Conservation (phyloP, 805 yeast species). For the Yarrowia alimentaria region DNA sequence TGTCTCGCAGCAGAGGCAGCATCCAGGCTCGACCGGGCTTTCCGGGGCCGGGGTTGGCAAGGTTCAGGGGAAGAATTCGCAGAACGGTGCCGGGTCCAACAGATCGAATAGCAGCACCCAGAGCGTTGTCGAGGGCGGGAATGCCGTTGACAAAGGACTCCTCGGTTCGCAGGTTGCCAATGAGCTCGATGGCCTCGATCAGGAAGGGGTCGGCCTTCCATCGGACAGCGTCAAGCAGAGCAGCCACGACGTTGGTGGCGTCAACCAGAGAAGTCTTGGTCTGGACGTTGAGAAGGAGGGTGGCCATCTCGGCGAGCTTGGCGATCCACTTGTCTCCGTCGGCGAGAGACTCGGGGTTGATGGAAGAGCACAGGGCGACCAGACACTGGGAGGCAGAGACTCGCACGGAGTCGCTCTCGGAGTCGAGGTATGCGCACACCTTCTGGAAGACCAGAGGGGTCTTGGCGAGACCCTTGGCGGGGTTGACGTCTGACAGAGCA, state of each 20-base stretch:
- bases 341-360: conserved; percentile 58
- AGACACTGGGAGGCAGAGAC: conserved; percentile 83
- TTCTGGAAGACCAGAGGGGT: conserved; percentile 56
- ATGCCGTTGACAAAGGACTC: conserved; percentile 66
- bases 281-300: conserved; percentile 65
- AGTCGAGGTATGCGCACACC: conserved; percentile 62
- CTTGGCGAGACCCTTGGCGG: conserved; percentile 52
- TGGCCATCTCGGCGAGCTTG: conserved; percentile 53
- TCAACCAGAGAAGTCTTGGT: conserved; percentile 76
- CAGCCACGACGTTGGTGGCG: conserved; percentile 64
- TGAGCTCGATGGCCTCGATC: conserved; percentile 59
- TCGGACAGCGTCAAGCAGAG: conserved; percentile 61
- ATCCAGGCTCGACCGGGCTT: conserved; percentile 93
- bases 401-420: conserved; percentile 63
- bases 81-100: conserved; percentile 87
- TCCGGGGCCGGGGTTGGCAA: conserved; percentile 51
- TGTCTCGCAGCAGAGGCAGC: conserved; percentile 84
- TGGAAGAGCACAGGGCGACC: conserved; percentile 69
- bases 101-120: conserved; percentile 72
- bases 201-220: conserved; percentile 69
- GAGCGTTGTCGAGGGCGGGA: conserved; percentile 73
- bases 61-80: conserved; percentile 71
- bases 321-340: conserved; percentile 41
- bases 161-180: conserved; percentile 83
- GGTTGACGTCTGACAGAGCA: conserved; percentile 53